A percentile compares a stretch with the other conserved stretches of the same genome.
Conservation (phyloP, 2,329 filamentous ascomycete species). For the Exophiala phaeomuriformis region DNA sequence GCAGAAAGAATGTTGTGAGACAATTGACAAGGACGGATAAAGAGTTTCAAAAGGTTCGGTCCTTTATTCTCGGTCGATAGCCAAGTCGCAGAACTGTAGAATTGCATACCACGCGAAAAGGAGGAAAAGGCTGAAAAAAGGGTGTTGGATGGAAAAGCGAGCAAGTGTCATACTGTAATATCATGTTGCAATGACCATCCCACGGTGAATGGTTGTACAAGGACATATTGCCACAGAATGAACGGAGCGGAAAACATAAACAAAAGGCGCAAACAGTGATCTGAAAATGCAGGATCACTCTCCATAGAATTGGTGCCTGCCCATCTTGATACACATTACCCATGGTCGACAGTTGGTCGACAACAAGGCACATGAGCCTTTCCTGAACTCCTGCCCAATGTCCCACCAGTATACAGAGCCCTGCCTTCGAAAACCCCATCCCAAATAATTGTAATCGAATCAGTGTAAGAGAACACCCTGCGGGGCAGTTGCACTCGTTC, state of each 20-base stretch:
- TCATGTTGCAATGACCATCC: too few relatives aligned
- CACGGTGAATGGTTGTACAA: too few relatives aligned
- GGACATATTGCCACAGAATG: background rate
- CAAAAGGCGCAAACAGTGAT: background rate
- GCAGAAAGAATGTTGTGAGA: too few relatives aligned
- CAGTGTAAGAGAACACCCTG: background rate
- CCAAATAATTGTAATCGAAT: background rate
- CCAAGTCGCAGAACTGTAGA: too few relatives aligned
- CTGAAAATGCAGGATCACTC: background rate
- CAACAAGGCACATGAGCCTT: conserved; percentile 13
- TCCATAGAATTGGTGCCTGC: conserved; percentile 4
- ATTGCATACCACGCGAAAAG: too few relatives aligned
- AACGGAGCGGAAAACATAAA: background rate
- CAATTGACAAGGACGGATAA: too few relatives aligned
- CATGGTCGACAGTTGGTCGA: background rate
- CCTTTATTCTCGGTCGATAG: too few relatives aligned
- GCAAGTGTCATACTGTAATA: too few relatives aligned
- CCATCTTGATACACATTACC: conserved; percentile 19
- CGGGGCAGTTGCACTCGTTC: conserved; percentile 3
- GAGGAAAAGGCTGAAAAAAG: too few relatives aligned
- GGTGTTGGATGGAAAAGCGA: too few relatives aligned
- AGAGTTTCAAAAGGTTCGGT: too few relatives aligned
- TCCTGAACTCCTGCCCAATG: conserved; percentile 1
- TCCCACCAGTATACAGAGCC: background rate
- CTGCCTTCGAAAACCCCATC: background rate